These are phyloP conservation scores for Coemansia guatemalensis DNA, from an alignment of 192 early-diverging fungal species.

Conservation along the genomic window DNA sequence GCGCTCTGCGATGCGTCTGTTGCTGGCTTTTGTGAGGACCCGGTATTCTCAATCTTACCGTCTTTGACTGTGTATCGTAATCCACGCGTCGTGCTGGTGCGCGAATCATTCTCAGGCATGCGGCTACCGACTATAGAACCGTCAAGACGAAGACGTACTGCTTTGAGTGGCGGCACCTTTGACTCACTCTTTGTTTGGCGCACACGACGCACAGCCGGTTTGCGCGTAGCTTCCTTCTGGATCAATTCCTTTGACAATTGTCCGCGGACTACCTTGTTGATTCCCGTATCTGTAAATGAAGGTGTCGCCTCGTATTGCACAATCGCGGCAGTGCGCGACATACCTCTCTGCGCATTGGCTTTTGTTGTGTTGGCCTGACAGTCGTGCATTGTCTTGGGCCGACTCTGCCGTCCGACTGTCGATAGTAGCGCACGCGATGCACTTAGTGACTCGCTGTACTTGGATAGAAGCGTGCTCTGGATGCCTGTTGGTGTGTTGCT, in stretches of 20 bases:
- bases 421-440: constrained; percentile 27
- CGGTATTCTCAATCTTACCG: constrained; percentile 3
- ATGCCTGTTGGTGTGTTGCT: constrained; percentile 14
- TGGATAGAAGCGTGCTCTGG: constrained; percentile 25
- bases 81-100: background rate
- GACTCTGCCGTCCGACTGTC: constrained; percentile 4
- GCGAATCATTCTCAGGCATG: background rate
- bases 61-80: constrained; percentile 21
- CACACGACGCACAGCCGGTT: constrained; percentile 35
- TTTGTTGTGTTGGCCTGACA: constrained; percentile 13
- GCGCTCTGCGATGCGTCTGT: background rate
- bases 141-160: constrained; percentile 41
- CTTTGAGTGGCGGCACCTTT: constrained; percentile 45
- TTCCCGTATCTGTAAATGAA: constrained; percentile 25
- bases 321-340: constrained; percentile 16
- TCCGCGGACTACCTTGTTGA: constrained; percentile 39
- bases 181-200: constrained; percentile 43
- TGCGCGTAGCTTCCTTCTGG: constrained; percentile 26
- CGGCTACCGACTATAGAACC: constrained; percentile 30
- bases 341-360: constrained; percentile 11
- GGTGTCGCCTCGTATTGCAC: constrained; percentile 30
- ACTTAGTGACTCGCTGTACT: constrained; percentile 48
- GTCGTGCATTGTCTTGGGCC: constrained; percentile 14
- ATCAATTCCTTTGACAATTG: constrained; percentile 32
- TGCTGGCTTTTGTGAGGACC: no score